phyloP scores from a whole-genome alignment of 148 eudicot species.

The Silene uniflora region DNA sequence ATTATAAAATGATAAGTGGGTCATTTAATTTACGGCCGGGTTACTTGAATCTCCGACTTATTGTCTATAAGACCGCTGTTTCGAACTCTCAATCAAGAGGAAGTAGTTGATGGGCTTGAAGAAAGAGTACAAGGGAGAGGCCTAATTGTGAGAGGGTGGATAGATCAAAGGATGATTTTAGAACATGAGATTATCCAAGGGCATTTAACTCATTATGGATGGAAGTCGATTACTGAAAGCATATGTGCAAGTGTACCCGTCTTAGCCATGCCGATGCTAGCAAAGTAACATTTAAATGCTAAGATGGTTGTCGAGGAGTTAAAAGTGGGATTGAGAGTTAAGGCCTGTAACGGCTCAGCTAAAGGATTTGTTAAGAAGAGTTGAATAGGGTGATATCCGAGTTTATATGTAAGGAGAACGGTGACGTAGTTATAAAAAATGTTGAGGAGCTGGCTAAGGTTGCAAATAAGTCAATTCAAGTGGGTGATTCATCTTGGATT shows the following conservation, averaged over 20 bases:
- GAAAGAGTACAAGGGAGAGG: slow-evolving; percentile 48
- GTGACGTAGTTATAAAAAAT: slow-evolving; percentile 38
- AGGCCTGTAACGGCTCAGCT: slow-evolving; percentile 42
- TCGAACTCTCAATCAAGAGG: slow-evolving; percentile 12
- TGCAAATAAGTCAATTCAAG: slow-evolving; percentile 46
- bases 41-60: no score
- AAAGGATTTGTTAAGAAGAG: slow-evolving; percentile 57
- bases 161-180: slow-evolving; percentile 51
- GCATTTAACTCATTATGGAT: slow-evolving; percentile 72
- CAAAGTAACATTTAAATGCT: slow-evolving; percentile 67
- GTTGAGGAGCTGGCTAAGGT: slow-evolving; percentile 37
- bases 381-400: slow-evolving; percentile 43
- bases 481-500: slow-evolving; percentile 63
- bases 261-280: slow-evolving; percentile 75
- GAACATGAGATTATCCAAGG: slow-evolving; percentile 42
- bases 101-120: slow-evolving; percentile 35
- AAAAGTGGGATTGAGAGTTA: slow-evolving; percentile 50
- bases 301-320: slow-evolving; percentile 67
- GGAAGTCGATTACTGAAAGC: slow-evolving; percentile 80
- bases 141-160: slow-evolving; percentile 59
- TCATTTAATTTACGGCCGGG: no score
- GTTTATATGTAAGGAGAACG: slow-evolving; percentile 59
- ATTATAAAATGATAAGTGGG: no score
- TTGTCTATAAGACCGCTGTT: no score
- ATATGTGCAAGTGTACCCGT: slow-evolving; percentile 61